Conservation (phyloP, 108 stramenopile species). For the Parietichytrium sp. region DNA sequence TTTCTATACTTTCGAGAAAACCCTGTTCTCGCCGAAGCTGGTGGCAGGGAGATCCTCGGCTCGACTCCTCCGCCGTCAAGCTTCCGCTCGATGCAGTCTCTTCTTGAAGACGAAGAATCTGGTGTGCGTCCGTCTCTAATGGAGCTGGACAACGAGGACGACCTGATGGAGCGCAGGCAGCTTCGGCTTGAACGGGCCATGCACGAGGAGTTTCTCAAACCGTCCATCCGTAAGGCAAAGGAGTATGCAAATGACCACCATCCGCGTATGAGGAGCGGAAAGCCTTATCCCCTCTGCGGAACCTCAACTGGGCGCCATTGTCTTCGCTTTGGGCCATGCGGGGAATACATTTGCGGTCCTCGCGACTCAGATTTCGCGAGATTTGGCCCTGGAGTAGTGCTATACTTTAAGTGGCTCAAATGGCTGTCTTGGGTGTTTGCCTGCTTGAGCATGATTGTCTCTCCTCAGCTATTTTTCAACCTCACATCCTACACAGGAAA, state of each 20-base stretch:
- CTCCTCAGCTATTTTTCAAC: background rate
- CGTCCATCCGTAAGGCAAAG: constrained; percentile 14
- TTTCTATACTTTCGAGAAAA: background rate
- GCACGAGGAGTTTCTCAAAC: constrained; percentile 4
- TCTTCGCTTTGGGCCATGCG: background rate
- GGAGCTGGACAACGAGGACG: constrained; percentile 11
- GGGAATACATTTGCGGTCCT: background rate
- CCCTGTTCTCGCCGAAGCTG: background rate
- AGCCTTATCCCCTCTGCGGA: background rate
- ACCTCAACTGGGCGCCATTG: constrained; percentile 16
- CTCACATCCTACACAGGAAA: background rate
- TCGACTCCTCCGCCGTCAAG: background rate
- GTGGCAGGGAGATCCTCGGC: background rate
- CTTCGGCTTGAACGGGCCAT: background rate
- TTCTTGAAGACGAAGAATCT: background rate
- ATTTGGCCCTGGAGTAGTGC: background rate
- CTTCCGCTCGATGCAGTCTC: constrained; percentile 14
- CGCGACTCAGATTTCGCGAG: background rate
- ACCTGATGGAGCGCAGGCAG: background rate
- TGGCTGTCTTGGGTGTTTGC: constrained; percentile 30
- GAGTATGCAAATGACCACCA: background rate
- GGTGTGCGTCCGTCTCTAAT: no score
- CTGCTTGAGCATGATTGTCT: background rate
- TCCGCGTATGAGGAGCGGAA: background rate
- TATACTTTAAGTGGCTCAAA: constrained; percentile 39